Percentiles rank a stretch among this genome's conserved stretches.
These are phyloP conservation scores for Candida mesenterica DNA, from an alignment of 1,139 yeast genomes.

Conservation along the genomic window DNA sequence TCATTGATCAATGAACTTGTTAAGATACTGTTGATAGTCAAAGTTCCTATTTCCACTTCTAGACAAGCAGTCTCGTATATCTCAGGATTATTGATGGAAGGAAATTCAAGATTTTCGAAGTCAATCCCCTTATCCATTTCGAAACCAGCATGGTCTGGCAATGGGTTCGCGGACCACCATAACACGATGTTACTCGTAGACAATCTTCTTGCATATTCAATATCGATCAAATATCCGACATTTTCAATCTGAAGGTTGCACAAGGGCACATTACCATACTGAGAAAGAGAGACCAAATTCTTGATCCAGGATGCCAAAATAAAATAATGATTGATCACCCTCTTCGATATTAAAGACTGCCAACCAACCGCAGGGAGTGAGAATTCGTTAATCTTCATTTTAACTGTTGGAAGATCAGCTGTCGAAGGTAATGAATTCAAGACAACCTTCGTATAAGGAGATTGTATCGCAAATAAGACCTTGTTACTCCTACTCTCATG, in stretches of 20 bases:
- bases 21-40: slow-evolving; percentile 80
- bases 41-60: slow-evolving; percentile 75
- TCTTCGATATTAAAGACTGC: slow-evolving; percentile 71
- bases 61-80: slow-evolving; percentile 75
- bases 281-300: slow-evolving; percentile 63
- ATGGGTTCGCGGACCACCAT: slow-evolving; percentile 90
- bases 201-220: slow-evolving; percentile 79
- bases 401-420: slow-evolving; percentile 63
- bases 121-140: slow-evolving; percentile 58
- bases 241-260: slow-evolving; percentile 81
- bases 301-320: slow-evolving; percentile 74
- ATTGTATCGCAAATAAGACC: slow-evolving; percentile 68
- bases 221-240: slow-evolving; percentile 76
- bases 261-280: slow-evolving; percentile 77
- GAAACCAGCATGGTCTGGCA: slow-evolving; percentile 84
- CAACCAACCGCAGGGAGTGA: slow-evolving; percentile 81
- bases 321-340: slow-evolving; percentile 69
- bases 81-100: slow-evolving; percentile 76
- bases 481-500: slow-evolving; percentile 70
- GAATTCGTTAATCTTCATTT: slow-evolving; percentile 54
- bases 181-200: slow-evolving; percentile 64
- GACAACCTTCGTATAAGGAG: slow-evolving; percentile 57
- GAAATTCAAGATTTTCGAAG: slow-evolving; percentile 66
- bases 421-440: slow-evolving; percentile 43
- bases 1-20: slow-evolving; percentile 83